Conservation (phyloP, 2,329 filamentous ascomycete species). For the Hyphodiscus sp. region DNA sequence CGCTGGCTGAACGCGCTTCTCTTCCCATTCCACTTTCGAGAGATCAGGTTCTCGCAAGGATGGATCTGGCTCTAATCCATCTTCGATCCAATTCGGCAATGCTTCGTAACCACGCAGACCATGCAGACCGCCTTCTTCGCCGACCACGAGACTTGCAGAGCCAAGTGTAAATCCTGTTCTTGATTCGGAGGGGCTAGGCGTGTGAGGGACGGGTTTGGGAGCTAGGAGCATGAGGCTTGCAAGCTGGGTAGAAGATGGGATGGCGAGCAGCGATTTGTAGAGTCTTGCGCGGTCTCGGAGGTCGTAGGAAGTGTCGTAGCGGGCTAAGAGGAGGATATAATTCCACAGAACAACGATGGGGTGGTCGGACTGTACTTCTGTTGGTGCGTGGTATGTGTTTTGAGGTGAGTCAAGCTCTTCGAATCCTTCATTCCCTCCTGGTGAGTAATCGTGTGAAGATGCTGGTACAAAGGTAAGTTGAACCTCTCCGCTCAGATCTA, state of each 20-base stretch:
- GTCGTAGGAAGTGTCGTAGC: conserved; percentile 93
- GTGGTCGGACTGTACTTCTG: conserved; percentile 41
- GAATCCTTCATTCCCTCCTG: conserved; percentile 23
- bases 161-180: conserved; percentile 74
- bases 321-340: conserved; percentile 75
- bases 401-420: conserved; percentile 15
- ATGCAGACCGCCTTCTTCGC: conserved; percentile 65
- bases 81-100: conserved; percentile 78
- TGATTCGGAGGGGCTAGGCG: conserved; percentile 80
- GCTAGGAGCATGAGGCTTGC: conserved; percentile 86
- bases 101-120: conserved; percentile 72
- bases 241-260: conserved; percentile 70
- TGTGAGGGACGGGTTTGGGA: conserved; percentile 88
- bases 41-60: conserved; percentile 58
- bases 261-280: conserved; percentile 75
- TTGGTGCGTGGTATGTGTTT: conserved; percentile 14
- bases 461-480: conserved; percentile 20
- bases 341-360: conserved; percentile 74
- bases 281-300: conserved; percentile 85
- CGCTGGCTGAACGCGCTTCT: conserved; percentile 45
- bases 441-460: conserved; percentile 22
- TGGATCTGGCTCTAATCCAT: conserved; percentile 73
- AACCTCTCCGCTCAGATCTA: conserved; percentile 37
- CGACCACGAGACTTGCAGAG: conserved; percentile 78
- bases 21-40: conserved; percentile 33